Evolutionary conservation across 73 alveolate species (phyloP).

Genomic region (Halteria grandinella): DNA sequence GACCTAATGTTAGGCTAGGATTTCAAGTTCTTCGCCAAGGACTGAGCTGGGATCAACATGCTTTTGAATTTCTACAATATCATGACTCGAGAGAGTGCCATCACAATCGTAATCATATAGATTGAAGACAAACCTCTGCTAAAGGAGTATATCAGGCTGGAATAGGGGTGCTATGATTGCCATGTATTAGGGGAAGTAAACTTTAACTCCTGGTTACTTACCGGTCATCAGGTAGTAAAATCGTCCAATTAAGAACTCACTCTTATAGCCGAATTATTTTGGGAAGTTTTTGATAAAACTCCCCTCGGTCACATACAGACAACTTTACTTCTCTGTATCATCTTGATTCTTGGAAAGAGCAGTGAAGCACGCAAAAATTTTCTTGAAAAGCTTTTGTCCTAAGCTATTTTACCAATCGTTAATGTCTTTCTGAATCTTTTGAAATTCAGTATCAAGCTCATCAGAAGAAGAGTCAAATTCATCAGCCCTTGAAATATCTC

Average conservation of each 20-base stretch:
- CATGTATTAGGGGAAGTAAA: conserved; percentile 36
- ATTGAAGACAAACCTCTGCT: conserved; percentile 18
- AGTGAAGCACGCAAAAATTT: background rate
- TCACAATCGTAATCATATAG: conserved; percentile 30
- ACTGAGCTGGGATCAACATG: conserved; percentile 28
- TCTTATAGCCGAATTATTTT: conserved; percentile 41
- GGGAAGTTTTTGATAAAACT: conserved; percentile 17
- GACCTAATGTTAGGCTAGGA: conserved; percentile 31
- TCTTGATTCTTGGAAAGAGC: conserved; percentile 24
- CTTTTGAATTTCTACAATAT: conserved; percentile 15
- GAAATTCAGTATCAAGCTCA: no score
- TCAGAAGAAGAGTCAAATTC: conserved; percentile 30
- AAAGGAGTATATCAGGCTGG: background rate
- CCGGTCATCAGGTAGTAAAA: conserved; percentile 9
- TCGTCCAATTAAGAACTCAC: conserved; percentile 32
- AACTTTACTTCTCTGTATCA: conserved; percentile 10
- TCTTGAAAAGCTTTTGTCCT: conserved; percentile 1
- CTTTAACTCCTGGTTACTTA: background rate
- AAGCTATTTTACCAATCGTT: conserved; percentile 43
- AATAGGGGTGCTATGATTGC: conserved; percentile 11
- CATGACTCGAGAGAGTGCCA: conserved; percentile 11
- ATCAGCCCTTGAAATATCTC: conserved; percentile 3
- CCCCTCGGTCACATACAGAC: conserved; percentile 21
- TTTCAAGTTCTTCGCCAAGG: conserved; percentile 25
- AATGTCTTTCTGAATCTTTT: no score